These are phyloP conservation scores for Globisporangium paddicum DNA, from an alignment of 352 stramenopile species.

Conservation along the genomic window DNA sequence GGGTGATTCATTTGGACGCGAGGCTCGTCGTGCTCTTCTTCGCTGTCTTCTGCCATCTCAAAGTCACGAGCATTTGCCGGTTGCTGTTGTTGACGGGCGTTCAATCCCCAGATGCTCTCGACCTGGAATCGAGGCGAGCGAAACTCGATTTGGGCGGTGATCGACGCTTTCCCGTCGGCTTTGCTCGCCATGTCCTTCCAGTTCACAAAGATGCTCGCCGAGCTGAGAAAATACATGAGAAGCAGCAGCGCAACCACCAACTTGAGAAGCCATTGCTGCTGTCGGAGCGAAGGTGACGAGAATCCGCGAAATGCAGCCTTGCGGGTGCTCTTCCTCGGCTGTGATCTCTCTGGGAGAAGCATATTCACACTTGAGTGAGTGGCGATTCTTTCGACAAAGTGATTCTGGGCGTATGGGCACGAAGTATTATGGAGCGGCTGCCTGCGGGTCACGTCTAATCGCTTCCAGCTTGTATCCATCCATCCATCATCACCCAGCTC, in stretches of 20 bases:
- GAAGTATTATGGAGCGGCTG: too few relatives aligned
- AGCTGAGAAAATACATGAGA: slow-evolving; percentile 21
- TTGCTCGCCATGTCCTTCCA: slow-evolving; percentile 24
- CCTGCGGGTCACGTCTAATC: not conserved
- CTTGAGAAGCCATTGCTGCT: not conserved
- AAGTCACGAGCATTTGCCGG: not conserved
- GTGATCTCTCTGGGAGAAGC: not conserved
- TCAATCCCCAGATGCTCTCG: not conserved
- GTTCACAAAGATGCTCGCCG: slow-evolving; percentile 23
- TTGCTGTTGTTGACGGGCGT: too few relatives aligned
- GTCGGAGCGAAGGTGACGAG: not conserved
- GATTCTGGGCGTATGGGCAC: too few relatives aligned
- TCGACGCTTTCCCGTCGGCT: not conserved
- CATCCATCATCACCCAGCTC: not conserved
- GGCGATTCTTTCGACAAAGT: not conserved
- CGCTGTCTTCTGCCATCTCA: not conserved
- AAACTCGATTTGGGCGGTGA: slow-evolving; percentile 10
- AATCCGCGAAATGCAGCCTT: not conserved
- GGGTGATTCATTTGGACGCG: slow-evolving; percentile 4
- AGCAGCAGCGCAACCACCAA: not conserved
- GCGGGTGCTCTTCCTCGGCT: not conserved
- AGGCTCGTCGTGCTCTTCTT: not conserved
- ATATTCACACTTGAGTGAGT: not conserved
- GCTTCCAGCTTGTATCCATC: not conserved
- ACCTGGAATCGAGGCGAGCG: not conserved